Evolutionary conservation across 2,329 filamentous ascomycete genomes (phyloP).

Genomic region (Fusarium torulosum): DNA sequence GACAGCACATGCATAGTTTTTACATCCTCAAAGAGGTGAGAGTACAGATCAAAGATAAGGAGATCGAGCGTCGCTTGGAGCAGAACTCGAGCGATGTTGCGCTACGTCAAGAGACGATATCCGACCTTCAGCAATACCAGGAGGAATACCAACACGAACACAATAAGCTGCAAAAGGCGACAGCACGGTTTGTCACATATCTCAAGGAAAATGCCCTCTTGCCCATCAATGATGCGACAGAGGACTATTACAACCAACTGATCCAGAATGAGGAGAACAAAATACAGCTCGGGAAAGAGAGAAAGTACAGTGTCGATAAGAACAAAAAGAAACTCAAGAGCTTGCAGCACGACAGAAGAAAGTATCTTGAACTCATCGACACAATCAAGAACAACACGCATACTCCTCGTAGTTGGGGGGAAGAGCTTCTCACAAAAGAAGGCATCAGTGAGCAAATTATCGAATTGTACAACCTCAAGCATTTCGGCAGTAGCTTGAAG

Average conservation of each 20-base stretch:
- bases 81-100: slow-evolving; percentile 12
- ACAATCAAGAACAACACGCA: slow-evolving; percentile 25
- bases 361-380: slow-evolving; percentile 27
- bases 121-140: neutral
- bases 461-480: slow-evolving; percentile 24
- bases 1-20: slow-evolving; percentile 26
- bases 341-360: slow-evolving; percentile 14
- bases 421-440: slow-evolving; percentile 11
- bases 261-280: slow-evolving; percentile 12
- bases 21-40: slow-evolving; percentile 18
- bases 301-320: neutral
- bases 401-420: neutral
- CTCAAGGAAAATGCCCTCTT: slow-evolving; percentile 12
- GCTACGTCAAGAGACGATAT: slow-evolving; percentile 9
- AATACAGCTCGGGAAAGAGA: neutral
- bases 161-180: neutral
- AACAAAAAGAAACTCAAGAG: neutral
- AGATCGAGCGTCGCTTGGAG: slow-evolving; percentile 7
- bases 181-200: slow-evolving; percentile 21
- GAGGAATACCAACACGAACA: slow-evolving; percentile 19
- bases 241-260: slow-evolving; percentile 16
- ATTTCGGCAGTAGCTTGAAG: slow-evolving; percentile 25
- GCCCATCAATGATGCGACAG: slow-evolving; percentile 19
- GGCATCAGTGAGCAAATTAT: slow-evolving; percentile 7
- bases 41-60: slow-evolving; percentile 11